Percentiles rank a stretch among this genome's conserved stretches.
These are phyloP conservation scores for Plicaturopsis crispa DNA, from an alignment of 768 basidiomycete species.

Conservation along the genomic window DNA sequence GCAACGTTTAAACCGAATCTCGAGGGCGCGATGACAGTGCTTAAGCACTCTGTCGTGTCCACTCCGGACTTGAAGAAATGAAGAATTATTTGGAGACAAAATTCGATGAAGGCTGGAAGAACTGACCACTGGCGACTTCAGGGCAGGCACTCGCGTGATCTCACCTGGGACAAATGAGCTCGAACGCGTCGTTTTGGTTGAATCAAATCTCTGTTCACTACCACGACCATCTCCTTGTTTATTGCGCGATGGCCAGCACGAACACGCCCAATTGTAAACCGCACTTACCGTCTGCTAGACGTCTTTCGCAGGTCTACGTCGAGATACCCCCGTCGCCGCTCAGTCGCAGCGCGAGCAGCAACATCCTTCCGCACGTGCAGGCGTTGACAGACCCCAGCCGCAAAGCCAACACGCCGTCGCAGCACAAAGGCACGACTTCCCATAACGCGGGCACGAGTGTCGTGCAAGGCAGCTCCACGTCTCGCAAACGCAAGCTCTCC, in stretches of 20 bases:
- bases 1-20: too few relatives aligned
- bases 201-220: not conserved
- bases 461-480: conserved; percentile 20
- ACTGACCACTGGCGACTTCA: too few relatives aligned
- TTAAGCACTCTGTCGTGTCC: too few relatives aligned
- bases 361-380: conserved; percentile 15
- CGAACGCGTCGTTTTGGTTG: not conserved
- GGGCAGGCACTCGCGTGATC: too few relatives aligned
- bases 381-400: conserved; percentile 19
- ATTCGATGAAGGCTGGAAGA: too few relatives aligned
- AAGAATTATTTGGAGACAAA: too few relatives aligned
- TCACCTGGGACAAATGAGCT: too few relatives aligned
- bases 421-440: too few relatives aligned
- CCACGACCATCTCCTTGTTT: not conserved
- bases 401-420: conserved; percentile 35
- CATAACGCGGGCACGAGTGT: too few relatives aligned
- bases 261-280: not conserved
- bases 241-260: not conserved
- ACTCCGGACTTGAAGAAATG: too few relatives aligned
- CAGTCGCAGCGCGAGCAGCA: conserved; percentile 19
- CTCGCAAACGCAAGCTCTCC: conserved; percentile 43
- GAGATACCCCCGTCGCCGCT: conserved; percentile 49
- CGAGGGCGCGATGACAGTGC: too few relatives aligned
- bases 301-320: conserved; percentile 45
- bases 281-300: too few relatives aligned